phyloP scores from a whole-genome alignment of 441 rosid species.

The Iberis amara region DNA sequence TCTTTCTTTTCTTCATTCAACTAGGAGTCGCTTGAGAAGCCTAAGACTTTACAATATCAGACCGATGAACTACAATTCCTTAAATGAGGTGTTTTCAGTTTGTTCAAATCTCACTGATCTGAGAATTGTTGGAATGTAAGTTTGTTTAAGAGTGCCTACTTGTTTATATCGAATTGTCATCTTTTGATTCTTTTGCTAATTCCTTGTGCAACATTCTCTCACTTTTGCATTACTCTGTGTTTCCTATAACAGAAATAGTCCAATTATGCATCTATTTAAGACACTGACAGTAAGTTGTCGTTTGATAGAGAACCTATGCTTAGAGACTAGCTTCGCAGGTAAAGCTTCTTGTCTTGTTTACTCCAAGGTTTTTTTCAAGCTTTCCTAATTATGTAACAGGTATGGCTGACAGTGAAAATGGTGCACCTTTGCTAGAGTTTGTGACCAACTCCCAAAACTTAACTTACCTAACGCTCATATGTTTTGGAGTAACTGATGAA shows the following conservation, averaged over 20 bases:
- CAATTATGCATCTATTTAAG: slow-evolving; percentile 23
- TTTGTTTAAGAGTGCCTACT: slow-evolving; percentile 20
- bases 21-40: slow-evolving; percentile 59
- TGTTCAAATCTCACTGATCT: slow-evolving; percentile 67
- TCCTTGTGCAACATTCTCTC: background rate
- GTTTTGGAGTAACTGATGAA: background rate
- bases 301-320: slow-evolving; percentile 62
- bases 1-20: slow-evolving; percentile 1
- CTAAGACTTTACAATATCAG: slow-evolving; percentile 73
- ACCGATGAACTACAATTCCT: slow-evolving; percentile 44
- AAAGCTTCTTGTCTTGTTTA: background rate
- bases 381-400: background rate
- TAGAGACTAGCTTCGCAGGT: slow-evolving; percentile 44
- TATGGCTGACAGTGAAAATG: background rate
- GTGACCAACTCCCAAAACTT: slow-evolving; percentile 10
- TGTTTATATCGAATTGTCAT: background rate
- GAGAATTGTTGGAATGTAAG: slow-evolving; percentile 86
- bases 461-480: slow-evolving; percentile 1
- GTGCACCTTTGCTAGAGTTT: background rate
- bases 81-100: slow-evolving; percentile 47
- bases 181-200: slow-evolving; percentile 1
- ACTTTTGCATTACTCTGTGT: slow-evolving; percentile 4
- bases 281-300: slow-evolving; percentile 55
- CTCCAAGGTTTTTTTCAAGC: background rate
- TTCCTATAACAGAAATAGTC: slow-evolving; percentile 27